Percentiles rank a stretch among this genome's conserved stretches.
Evolutionary conservation across 495 filamentous ascomycete species (phyloP).

Genomic region (Parathielavia hyrcaniae): DNA sequence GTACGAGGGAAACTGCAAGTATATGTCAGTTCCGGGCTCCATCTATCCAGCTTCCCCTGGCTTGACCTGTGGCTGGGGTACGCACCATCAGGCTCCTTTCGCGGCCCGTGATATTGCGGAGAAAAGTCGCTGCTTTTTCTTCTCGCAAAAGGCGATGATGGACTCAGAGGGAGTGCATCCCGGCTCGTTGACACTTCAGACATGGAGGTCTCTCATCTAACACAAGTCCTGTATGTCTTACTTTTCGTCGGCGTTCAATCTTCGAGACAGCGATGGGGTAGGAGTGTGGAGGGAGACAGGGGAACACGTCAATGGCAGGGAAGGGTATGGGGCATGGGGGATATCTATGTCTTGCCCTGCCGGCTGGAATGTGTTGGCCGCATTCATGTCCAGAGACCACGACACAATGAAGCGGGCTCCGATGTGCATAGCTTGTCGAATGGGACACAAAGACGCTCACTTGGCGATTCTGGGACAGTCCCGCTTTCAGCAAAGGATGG

Average conservation of each 20-base stretch:
- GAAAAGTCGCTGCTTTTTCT: background rate
- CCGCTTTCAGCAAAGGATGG: constrained; percentile 4
- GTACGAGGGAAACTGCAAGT: background rate
- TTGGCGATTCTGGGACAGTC: background rate
- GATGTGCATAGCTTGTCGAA: background rate
- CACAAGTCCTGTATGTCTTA: background rate
- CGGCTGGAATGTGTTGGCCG: constrained; percentile 3
- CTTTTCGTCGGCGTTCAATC: background rate
- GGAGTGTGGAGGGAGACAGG: background rate
- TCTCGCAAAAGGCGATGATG: too few species aligned
- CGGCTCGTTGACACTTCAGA: too few species aligned
- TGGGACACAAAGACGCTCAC: background rate
- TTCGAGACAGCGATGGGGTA: background rate
- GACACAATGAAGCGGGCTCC: constrained; percentile 4
- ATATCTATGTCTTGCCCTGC: background rate
- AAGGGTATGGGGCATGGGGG: background rate
- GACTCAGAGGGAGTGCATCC: too few species aligned
- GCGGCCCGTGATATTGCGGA: background rate
- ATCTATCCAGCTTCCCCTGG: background rate
- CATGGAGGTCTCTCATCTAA: too few species aligned
- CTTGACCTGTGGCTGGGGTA: background rate
- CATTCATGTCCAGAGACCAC: background rate
- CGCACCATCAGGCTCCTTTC: constrained; percentile 1
- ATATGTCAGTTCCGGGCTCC: background rate
- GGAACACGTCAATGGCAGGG: background rate